phyloP scores from a whole-genome alignment of 129 eudicot species.

The Flaveria ramosissima region DNA sequence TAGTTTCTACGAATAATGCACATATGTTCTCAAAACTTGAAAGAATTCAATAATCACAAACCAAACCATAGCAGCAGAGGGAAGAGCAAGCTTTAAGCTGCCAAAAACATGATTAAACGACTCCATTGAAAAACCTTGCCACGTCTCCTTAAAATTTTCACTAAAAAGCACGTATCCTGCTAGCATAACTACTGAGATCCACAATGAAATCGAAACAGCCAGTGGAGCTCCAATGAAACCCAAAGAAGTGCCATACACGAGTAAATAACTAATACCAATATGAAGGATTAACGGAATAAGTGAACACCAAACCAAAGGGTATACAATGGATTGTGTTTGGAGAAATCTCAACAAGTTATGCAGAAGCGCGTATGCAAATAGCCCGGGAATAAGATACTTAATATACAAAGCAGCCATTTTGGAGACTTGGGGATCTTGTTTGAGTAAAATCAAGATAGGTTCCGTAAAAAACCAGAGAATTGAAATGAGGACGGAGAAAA shows the following conservation, averaged over 20 bases:
- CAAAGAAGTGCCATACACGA: conserved; percentile 54
- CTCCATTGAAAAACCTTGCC: conserved; percentile 71
- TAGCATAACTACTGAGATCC: conserved; percentile 61
- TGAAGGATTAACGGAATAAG: conserved; percentile 56
- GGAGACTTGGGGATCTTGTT: conserved; percentile 66
- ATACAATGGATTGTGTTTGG: conserved; percentile 69
- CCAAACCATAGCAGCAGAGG: conserved; percentile 97
- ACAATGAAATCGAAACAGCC: conserved; percentile 66
- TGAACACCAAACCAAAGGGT: conserved; percentile 66
- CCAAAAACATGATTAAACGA: conserved; percentile 40
- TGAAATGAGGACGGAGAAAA: conserved; percentile 54
- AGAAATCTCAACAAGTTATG: conserved; percentile 76
- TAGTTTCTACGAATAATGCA: neutral
- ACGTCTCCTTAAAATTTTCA: conserved; percentile 48
- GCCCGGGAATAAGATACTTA: conserved; percentile 63
- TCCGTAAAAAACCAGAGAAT: conserved; percentile 73
- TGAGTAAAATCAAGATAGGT: conserved; percentile 50
- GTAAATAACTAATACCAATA: conserved; percentile 49
- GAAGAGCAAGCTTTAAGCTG: conserved; percentile 74
- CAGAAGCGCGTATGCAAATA: conserved; percentile 63
- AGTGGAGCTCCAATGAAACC: conserved; percentile 68
- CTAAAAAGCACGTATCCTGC: conserved; percentile 43
- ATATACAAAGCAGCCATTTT: conserved; percentile 64
- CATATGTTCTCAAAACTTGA: neutral
- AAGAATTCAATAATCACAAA: conserved; percentile 26